A percentile compares a stretch with the other conserved stretches of the same genome.
phyloP scores from a whole-genome alignment of 495 filamentous ascomycete species.

The Hyphodiscus hymeniophilus region DNA sequence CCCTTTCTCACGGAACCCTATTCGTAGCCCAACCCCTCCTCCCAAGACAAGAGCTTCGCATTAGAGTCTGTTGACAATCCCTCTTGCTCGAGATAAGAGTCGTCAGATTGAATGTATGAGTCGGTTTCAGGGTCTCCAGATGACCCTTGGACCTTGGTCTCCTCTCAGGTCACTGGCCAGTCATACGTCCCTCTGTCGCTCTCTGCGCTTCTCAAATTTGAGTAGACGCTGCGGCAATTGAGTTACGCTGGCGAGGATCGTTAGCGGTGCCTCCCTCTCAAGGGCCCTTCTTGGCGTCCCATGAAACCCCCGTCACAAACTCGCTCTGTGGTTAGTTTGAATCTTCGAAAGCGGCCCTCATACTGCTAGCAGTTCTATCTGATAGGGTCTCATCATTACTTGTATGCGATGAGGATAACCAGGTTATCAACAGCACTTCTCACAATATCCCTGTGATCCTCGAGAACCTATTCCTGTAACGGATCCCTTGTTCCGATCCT shows the following conservation, averaged over 20 bases:
- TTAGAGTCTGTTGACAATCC: background rate
- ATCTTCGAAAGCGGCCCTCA: background rate
- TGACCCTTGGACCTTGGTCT: background rate
- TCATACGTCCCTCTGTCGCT: conserved; percentile 9
- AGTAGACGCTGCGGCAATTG: conserved; percentile 17
- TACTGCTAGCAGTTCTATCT: too few relatives aligned
- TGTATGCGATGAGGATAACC: background rate
- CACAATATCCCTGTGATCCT: background rate
- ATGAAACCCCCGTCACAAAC: background rate
- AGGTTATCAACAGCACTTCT: background rate
- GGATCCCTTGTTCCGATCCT: conserved; percentile 11
- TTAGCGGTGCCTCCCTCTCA: conserved; percentile 14
- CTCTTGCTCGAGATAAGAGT: background rate
- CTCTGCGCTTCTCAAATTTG: conserved; percentile 13
- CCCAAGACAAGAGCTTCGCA: background rate
- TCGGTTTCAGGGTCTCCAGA: background rate
- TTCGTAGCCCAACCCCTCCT: background rate
- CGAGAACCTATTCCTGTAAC: conserved; percentile 3
- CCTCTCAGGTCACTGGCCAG: background rate
- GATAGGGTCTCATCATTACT: too few relatives aligned
- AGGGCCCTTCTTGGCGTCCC: background rate
- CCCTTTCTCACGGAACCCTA: background rate
- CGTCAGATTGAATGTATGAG: background rate
- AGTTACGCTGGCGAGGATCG: background rate
- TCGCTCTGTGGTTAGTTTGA: background rate